Evolutionary conservation across 306 rosid genomes (phyloP).

Genomic region (Glycine latifolia): DNA sequence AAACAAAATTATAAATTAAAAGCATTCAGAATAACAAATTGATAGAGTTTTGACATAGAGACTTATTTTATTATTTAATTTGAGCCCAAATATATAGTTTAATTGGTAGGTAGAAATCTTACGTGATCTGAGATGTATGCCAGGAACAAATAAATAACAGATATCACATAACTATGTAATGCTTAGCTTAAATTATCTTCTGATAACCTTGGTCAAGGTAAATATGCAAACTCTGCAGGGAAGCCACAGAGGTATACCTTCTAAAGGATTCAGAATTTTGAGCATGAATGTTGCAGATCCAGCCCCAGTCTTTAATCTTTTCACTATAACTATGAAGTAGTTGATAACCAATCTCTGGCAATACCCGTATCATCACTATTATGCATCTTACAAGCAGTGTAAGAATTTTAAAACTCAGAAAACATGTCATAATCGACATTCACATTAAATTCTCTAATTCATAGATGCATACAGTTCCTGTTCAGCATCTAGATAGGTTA

Average conservation of each 20-base stretch:
- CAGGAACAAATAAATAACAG: conserved; percentile 10
- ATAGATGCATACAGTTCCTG: conserved; percentile 72
- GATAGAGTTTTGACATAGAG: neutral
- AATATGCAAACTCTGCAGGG: neutral
- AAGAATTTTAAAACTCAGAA: conserved; percentile 45
- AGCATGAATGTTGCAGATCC: conserved; percentile 83
- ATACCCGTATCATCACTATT: conserved; percentile 53
- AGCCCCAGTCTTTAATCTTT: conserved; percentile 85
- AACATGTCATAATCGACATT: neutral
- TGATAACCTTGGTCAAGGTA: conserved; percentile 35
- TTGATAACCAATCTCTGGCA: conserved; percentile 90
- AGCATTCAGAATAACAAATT: conserved; percentile 19
- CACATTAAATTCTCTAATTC: conserved; percentile 41
- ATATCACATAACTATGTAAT: conserved; percentile 7
- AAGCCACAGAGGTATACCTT: conserved; percentile 55
- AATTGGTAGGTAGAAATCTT: conserved; percentile 1
- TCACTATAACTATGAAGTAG: conserved; percentile 73
- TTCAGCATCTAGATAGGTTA: conserved; percentile 74
- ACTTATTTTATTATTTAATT: conserved; percentile 21
- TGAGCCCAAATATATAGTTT: conserved; percentile 32
- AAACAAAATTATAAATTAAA: conserved; percentile 39
- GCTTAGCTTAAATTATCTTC: conserved; percentile 18
- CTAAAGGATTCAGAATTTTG: conserved; percentile 72
- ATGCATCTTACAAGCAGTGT: conserved; percentile 36
- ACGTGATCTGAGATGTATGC: conserved; percentile 24